A percentile compares a stretch with the other conserved stretches of the same genome.
Conservation (phyloP, 176 grass and related monocot genomes). For the Oryza brachyantha region DNA sequence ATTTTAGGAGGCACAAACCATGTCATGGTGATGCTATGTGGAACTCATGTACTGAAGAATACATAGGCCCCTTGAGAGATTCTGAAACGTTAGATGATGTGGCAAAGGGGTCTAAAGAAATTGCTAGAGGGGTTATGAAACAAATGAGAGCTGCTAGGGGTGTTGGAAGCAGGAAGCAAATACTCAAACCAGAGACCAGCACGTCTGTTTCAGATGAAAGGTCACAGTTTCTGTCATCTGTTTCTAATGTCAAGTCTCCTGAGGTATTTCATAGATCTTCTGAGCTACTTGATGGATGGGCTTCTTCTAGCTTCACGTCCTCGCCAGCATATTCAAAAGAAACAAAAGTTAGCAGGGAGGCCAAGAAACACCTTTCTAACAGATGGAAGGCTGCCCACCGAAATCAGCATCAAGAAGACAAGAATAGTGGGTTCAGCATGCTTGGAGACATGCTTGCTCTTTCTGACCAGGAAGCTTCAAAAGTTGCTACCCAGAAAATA, state of each 20-base stretch:
- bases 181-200: conserved; percentile 31
- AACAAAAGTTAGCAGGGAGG: conserved; percentile 78
- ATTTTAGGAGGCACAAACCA: conserved; percentile 36
- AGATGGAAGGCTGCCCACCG: conserved; percentile 66
- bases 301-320: conserved; percentile 45
- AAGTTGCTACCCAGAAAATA: conserved; percentile 2
- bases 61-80: conserved; percentile 30
- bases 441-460: conserved; percentile 79
- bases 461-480: conserved; percentile 53
- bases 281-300: conserved; percentile 53
- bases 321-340: conserved; percentile 56
- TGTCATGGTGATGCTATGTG: conserved; percentile 27
- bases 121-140: conserved; percentile 62
- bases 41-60: conserved; percentile 40
- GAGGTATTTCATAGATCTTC: conserved; percentile 40
- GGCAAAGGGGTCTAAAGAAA: conserved; percentile 81
- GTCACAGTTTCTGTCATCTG: conserved; percentile 24
- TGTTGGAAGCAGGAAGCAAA: conserved; percentile 34
- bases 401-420: conserved; percentile 36
- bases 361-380: conserved; percentile 84
- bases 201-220: conserved; percentile 34
- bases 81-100: conserved; percentile 29
- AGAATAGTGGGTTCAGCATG: conserved; percentile 37
- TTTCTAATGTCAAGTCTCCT: conserved; percentile 40
- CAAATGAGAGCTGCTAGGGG: conserved; percentile 61